Conservation (phyloP, 495 filamentous ascomycete species). For the Talaromyces ruber region DNA sequence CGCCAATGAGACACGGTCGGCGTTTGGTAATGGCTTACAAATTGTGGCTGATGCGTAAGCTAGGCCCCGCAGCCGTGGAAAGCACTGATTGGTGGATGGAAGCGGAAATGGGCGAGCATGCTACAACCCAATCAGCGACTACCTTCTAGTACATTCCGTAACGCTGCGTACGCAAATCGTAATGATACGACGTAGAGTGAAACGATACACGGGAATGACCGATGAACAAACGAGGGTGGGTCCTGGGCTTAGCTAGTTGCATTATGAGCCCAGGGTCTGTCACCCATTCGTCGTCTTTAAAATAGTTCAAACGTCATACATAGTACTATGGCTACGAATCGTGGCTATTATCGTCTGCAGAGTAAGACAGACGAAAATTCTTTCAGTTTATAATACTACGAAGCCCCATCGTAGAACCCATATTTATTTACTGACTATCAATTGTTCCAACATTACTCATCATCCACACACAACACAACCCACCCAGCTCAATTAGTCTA, state of each 20-base stretch:
- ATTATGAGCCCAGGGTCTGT: background rate
- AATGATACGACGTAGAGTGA: background rate
- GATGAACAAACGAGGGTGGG: background rate
- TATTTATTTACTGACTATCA: background rate
- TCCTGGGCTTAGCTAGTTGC: background rate
- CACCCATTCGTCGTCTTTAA: background rate
- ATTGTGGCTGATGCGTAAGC: background rate
- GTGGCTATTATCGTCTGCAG: background rate
- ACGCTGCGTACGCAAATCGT: background rate
- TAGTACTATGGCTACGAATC: background rate
- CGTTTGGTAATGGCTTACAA: background rate
- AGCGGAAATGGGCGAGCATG: background rate
- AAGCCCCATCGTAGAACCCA: background rate
- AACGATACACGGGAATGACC: background rate
- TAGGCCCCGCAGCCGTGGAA: background rate
- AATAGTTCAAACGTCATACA: background rate
- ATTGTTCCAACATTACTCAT: background rate
- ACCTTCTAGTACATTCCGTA: background rate
- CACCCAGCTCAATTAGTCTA: background rate
- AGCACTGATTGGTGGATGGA: conserved; percentile 1
- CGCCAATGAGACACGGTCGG: background rate
- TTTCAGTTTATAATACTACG: background rate
- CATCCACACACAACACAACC: too few species aligned
- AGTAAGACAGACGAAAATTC: background rate
- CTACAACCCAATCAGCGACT: background rate